Evolutionary conservation across 345 rosid genomes (phyloP).

Genomic region (Lepidium sativum): DNA sequence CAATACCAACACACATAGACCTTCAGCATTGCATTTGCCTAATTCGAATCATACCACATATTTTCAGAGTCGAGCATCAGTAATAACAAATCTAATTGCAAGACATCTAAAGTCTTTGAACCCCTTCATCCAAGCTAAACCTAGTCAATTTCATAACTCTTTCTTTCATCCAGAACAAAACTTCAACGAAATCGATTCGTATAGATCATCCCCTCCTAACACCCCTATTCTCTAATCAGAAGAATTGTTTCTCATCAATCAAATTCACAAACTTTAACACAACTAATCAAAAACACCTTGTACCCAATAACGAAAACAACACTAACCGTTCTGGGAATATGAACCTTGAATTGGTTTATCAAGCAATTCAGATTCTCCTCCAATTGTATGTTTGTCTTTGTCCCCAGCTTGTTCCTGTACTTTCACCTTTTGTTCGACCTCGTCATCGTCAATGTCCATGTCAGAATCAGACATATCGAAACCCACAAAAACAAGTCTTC

Average conservation of each 20-base stretch:
- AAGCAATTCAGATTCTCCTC: background rate
- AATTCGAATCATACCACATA: background rate
- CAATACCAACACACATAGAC: background rate
- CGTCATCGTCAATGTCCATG: constrained; percentile 21
- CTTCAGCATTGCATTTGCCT: background rate
- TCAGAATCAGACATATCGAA: constrained; percentile 27
- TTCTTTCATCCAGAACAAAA: no score
- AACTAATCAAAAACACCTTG: background rate
- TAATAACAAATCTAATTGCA: background rate
- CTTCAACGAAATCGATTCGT: background rate
- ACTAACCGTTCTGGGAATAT: constrained; percentile 28
- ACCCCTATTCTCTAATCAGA: background rate
- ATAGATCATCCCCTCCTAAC: background rate
- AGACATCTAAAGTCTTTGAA: background rate
- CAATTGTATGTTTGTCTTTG: background rate
- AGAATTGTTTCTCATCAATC: background rate
- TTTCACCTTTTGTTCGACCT: constrained; percentile 2
- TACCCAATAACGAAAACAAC: background rate
- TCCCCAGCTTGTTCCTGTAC: background rate
- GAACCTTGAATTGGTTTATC: constrained; percentile 13
- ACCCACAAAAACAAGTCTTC: background rate
- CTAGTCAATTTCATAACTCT: background rate
- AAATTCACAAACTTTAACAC: background rate
- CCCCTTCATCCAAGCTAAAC: background rate
- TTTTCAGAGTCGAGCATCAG: background rate